phyloP scores from a whole-genome alignment of 805 yeast species.

The Grigorovia jiainica region DNA sequence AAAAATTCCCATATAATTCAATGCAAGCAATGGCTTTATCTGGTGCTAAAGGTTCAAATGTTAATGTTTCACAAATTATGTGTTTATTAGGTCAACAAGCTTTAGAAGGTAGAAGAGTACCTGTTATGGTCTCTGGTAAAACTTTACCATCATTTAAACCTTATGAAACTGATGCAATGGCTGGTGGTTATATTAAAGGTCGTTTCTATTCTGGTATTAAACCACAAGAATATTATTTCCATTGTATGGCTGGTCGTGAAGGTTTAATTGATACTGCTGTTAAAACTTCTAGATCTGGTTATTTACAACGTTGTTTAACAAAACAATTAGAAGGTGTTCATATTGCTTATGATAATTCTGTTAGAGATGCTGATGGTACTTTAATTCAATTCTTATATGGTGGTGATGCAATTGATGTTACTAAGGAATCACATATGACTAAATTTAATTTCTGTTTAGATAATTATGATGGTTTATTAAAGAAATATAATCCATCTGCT shows the following conservation, averaged over 20 bases:
- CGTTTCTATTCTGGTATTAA: slow-evolving; percentile 96
- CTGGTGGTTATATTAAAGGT: slow-evolving; percentile 96
- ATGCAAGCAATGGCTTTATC: slow-evolving; percentile 99
- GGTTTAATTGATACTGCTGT: slow-evolving; percentile 99
- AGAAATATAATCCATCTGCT: slow-evolving; percentile 78
- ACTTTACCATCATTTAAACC: slow-evolving; percentile 95
- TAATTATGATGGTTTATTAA: slow-evolving; percentile 77
- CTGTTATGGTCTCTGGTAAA: slow-evolving; percentile 98
- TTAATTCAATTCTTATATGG: slow-evolving; percentile 93
- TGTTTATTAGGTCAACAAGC: slow-evolving; percentile 98
- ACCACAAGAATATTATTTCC: slow-evolving; percentile 99
- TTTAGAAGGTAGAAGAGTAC: slow-evolving; percentile 97
- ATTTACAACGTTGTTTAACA: slow-evolving; percentile 94
- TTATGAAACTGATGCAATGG: slow-evolving; percentile 92
- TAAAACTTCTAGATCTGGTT: slow-evolving; percentile 96
- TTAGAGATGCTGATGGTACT: slow-evolving; percentile 91
- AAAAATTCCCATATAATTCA: slow-evolving; percentile 87
- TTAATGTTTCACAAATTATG: slow-evolving; percentile 98
- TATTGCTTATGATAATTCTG: slow-evolving; percentile 86
- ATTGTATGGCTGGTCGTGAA: slow-evolving; percentile 99
- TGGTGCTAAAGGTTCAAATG: slow-evolving; percentile 98
- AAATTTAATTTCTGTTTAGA: slow-evolving; percentile 90
- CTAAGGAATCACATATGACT: slow-evolving; percentile 87
- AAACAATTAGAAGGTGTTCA: slow-evolving; percentile 97
- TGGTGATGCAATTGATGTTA: slow-evolving; percentile 92